Conservation (phyloP, 2,329 filamentous ascomycete genomes). For the Fusarium sp. region DNA sequence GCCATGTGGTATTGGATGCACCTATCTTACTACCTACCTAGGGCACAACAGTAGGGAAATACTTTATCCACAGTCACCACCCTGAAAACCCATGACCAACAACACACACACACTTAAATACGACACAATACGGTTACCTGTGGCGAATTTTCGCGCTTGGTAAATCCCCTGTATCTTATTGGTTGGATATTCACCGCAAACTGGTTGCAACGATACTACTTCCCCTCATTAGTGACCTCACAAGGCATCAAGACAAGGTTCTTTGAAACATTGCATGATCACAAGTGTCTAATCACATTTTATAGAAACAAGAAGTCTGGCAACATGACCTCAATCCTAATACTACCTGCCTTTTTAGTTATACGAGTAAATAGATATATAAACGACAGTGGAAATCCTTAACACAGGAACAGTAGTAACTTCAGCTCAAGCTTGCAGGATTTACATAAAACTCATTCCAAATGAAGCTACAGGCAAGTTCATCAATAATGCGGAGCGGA, state of each 20-base stretch:
- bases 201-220: neutral
- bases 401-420: neutral
- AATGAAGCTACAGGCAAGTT: neutral
- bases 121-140: neutral
- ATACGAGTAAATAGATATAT: neutral
- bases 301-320: accelerated
- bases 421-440: neutral
- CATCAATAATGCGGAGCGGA: accelerated
- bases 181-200: neutral
- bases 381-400: neutral
- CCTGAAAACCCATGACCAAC: too few species aligned
- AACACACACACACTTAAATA: neutral
- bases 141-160: neutral
- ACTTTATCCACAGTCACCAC: too few species aligned
- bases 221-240: conserved; percentile 33
- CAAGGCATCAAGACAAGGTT: neutral
- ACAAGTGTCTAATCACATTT: neutral
- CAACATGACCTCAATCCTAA: neutral
- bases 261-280: conserved; percentile 1
- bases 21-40: too few species aligned
- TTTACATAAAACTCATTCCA: neutral
- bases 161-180: neutral
- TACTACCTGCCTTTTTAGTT: neutral
- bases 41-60: too few species aligned
- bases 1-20: too few species aligned